These are phyloP conservation scores for Podospora fimiseda DNA, from an alignment of 495 filamentous ascomycete species.

Conservation along the genomic window DNA sequence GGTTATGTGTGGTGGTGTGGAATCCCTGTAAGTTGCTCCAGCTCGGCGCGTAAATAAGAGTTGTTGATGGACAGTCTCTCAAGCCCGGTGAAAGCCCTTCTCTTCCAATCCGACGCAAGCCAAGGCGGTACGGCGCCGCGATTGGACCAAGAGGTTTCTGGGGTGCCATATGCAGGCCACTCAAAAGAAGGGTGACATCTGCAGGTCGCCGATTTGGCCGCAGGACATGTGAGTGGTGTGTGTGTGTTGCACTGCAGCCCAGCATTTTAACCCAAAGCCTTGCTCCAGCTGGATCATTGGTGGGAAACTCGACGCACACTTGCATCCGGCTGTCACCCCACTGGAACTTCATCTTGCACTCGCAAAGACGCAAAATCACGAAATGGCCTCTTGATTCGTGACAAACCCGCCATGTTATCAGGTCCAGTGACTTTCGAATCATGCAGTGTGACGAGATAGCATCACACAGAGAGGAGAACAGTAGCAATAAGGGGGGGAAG, in stretches of 20 bases:
- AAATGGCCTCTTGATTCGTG: slow-evolving; percentile 19
- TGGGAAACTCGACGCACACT: slow-evolving; percentile 16
- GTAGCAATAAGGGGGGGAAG: slow-evolving; percentile 12
- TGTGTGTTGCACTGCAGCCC: slow-evolving; percentile 28
- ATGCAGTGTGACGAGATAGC: slow-evolving; percentile 36
- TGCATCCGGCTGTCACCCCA: slow-evolving; percentile 4
- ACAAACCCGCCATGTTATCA: slow-evolving; percentile 13
- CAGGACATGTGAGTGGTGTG: slow-evolving; percentile 27
- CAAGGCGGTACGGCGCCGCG: slow-evolving; percentile 25
- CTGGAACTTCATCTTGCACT: slow-evolving; percentile 26
- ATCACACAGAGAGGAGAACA: slow-evolving; percentile 7
- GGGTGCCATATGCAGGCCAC: slow-evolving; percentile 21
- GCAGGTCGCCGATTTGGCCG: slow-evolving; percentile 35
- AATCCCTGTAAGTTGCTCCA: slow-evolving; percentile 34
- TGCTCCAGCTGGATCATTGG: slow-evolving; percentile 25
- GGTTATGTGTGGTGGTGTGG: slow-evolving; percentile 16
- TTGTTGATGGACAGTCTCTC: slow-evolving; percentile 35
- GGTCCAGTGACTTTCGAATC: slow-evolving; percentile 34
- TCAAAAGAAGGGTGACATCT: slow-evolving; percentile 7
- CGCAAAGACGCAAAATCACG: slow-evolving; percentile 15
- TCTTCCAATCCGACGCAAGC: slow-evolving; percentile 41
- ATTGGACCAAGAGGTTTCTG: slow-evolving; percentile 31
- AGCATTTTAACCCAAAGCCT: slow-evolving; percentile 25
- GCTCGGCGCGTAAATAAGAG: slow-evolving; percentile 46
- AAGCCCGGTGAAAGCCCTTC: slow-evolving; percentile 30